Evolutionary conservation across 148 eudicot species (phyloP).

Genomic region (Cornus florida): DNA sequence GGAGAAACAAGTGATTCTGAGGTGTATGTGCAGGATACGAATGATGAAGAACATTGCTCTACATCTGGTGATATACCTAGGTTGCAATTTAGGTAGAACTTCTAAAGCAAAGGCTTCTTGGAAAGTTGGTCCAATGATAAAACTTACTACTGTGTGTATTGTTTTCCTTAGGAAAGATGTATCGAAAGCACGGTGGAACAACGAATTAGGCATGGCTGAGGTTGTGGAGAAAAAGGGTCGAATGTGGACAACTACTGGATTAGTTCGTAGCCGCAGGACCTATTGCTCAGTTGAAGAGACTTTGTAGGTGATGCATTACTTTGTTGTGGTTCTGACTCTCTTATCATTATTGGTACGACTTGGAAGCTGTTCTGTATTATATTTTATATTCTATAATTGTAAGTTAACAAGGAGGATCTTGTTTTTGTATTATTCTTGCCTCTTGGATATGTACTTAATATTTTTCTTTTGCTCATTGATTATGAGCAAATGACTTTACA

Average conservation of each 20-base stretch:
- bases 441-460: neutral
- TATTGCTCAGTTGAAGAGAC: slow-evolving; percentile 76
- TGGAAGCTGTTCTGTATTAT: neutral
- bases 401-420: neutral
- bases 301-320: slow-evolving; percentile 47
- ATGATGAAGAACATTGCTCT: slow-evolving; percentile 50
- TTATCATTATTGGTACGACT: neutral
- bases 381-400: neutral
- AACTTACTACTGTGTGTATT: neutral
- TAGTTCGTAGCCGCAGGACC: slow-evolving; percentile 56
- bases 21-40: slow-evolving; percentile 36
- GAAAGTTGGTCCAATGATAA: neutral
- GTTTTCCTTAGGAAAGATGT: slow-evolving; percentile 38
- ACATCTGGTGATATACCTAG: slow-evolving; percentile 41
- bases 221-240: slow-evolving; percentile 63
- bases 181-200: slow-evolving; percentile 65
- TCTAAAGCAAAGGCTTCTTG: neutral
- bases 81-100: slow-evolving; percentile 60
- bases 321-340: neutral
- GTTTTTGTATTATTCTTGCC: neutral
- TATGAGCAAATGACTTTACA: neutral
- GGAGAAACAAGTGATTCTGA: slow-evolving; percentile 47
- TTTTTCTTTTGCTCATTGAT: neutral
- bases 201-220: slow-evolving; percentile 74
- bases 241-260: slow-evolving; percentile 67